Evolutionary conservation across 1,139 yeast species (phyloP).

Genomic region (Yamadazyma dendronema): DNA sequence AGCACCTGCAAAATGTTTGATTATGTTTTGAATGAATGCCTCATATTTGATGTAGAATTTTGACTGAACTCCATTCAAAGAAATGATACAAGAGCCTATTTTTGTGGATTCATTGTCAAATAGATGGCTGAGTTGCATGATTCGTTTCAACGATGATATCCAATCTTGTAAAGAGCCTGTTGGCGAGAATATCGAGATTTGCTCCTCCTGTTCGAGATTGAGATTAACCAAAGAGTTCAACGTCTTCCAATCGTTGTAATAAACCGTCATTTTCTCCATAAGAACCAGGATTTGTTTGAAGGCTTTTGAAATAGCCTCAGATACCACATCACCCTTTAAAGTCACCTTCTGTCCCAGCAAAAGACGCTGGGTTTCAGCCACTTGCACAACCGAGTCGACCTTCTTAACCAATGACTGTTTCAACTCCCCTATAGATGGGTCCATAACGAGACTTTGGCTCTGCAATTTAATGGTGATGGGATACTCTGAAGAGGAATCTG

Average conservation of each 20-base stretch:
- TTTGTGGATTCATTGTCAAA: slow-evolving; percentile 49
- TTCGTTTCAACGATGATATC: slow-evolving; percentile 45
- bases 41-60: slow-evolving; percentile 57
- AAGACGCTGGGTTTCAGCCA: slow-evolving; percentile 15
- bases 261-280: slow-evolving; percentile 27
- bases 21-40: slow-evolving; percentile 51
- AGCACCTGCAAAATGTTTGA: slow-evolving; percentile 34
- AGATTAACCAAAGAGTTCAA: slow-evolving; percentile 62
- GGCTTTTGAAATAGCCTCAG: slow-evolving; percentile 4
- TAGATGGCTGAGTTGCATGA: slow-evolving; percentile 43
- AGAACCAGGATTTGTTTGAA: slow-evolving; percentile 19
- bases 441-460: slow-evolving; percentile 42
- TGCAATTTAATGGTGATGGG: slow-evolving; percentile 28
- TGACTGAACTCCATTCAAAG: slow-evolving; percentile 54
- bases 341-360: slow-evolving; percentile 2
- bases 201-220: slow-evolving; percentile 18
- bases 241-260: slow-evolving; percentile 51
- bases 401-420: slow-evolving; percentile 17
- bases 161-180: slow-evolving; percentile 40
- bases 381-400: slow-evolving; percentile 14
- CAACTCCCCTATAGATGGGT: slow-evolving; percentile 27
- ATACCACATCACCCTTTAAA: not conserved
- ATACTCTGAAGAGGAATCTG: not conserved
- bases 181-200: slow-evolving; percentile 18
- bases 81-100: slow-evolving; percentile 44